These are phyloP conservation scores for Pelargonium cotyledonis DNA, from an alignment of 441 rosid species.

Conservation along the genomic window DNA sequence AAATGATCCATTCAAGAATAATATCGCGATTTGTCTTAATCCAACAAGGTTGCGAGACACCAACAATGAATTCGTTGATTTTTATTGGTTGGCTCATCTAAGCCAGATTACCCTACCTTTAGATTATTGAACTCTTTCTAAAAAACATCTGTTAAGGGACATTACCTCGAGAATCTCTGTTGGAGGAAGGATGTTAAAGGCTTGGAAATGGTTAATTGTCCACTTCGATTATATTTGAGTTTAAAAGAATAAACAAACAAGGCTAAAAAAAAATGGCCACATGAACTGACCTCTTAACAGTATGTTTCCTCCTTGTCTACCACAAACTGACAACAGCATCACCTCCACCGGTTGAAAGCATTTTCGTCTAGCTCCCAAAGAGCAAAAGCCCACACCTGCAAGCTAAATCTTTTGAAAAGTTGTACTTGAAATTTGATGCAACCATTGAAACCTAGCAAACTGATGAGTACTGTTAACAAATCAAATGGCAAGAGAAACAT, in stretches of 20 bases:
- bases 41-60: no score
- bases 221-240: no score
- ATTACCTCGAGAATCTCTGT: constrained; percentile 71
- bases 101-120: no score
- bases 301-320: constrained; percentile 90
- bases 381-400: constrained; percentile 93
- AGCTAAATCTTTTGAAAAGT: constrained; percentile 15
- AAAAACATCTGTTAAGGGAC: constrained; percentile 1
- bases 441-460: neutral
- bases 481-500: neutral
- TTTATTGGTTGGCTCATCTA: no score
- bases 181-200: constrained; percentile 70
- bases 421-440: neutral
- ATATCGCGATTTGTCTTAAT: no score
- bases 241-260: constrained; percentile 63
- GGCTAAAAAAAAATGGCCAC: constrained; percentile 13
- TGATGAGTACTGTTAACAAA: neutral
- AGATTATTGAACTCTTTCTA: no score
- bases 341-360: constrained; percentile 85
- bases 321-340: constrained; percentile 84
- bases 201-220: no score
- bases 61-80: no score
- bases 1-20: no score
- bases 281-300: constrained; percentile 61
- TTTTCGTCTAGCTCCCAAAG: constrained; percentile 86